Evolutionary conservation across 805 yeast genomes (phyloP).

Genomic region (Cyberlindnera sargentensis): DNA sequence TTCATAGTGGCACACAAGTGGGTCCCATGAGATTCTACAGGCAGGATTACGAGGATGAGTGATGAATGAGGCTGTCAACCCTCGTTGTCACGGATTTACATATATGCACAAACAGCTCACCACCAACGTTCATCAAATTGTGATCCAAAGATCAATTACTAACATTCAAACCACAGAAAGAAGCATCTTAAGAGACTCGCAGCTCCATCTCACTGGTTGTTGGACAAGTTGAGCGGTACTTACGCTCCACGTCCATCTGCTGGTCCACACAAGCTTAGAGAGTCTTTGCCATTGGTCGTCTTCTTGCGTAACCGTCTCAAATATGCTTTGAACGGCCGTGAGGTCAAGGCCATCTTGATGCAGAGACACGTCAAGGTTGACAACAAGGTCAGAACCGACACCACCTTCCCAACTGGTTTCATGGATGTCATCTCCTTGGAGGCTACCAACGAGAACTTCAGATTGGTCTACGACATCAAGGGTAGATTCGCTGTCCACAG

Average conservation of each 20-base stretch:
- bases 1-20: no score
- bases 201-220: slow-evolving; percentile 99
- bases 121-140: no score
- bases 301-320: slow-evolving; percentile 98
- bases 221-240: slow-evolving; percentile 98
- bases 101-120: no score
- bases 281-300: slow-evolving; percentile 93
- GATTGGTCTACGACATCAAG: slow-evolving; percentile 96
- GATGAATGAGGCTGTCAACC: no score
- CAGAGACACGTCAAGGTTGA: slow-evolving; percentile 98
- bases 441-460: slow-evolving; percentile 99
- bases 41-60: no score
- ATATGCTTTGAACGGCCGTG: slow-evolving; percentile 98
- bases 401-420: slow-evolving; percentile 99
- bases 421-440: slow-evolving; percentile 97
- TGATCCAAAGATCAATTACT: background rate
- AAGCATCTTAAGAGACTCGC: slow-evolving; percentile 99
- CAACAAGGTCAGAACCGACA: slow-evolving; percentile 98
- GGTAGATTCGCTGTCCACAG: slow-evolving; percentile 99
- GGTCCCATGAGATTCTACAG: no score
- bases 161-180: slow-evolving; percentile 49
- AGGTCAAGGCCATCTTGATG: slow-evolving; percentile 96
- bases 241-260: slow-evolving; percentile 99
- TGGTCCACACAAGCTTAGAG: slow-evolving; percentile 99
- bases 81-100: no score